Evolutionary conservation across 208 protist species (phyloP).

Genomic region (Leishmania arabica): DNA sequence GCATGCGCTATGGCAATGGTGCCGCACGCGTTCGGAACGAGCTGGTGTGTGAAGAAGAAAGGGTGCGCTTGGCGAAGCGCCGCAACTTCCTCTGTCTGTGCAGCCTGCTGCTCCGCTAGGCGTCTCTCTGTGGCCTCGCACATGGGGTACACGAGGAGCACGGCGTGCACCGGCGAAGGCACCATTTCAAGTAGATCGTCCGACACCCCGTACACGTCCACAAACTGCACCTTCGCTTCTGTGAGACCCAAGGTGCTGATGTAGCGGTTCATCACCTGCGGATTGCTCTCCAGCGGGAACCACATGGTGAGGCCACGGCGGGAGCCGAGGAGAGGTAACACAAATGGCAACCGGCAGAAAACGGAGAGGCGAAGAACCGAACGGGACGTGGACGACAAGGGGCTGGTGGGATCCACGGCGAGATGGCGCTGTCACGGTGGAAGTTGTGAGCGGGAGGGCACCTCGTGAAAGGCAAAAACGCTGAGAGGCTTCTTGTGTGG

Average conservation of each 20-base stretch:
- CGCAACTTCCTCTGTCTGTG: slow-evolving; percentile 42
- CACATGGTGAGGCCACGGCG: slow-evolving; percentile 32
- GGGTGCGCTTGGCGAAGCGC: slow-evolving; percentile 43
- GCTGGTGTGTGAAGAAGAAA: slow-evolving; percentile 94
- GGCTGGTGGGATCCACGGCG: background rate
- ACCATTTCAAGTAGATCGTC: slow-evolving; percentile 92
- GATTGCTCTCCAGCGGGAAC: slow-evolving; percentile 95
- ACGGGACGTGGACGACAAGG: background rate
- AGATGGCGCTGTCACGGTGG: background rate
- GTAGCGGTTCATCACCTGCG: slow-evolving; percentile 92
- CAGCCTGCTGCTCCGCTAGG: slow-evolving; percentile 13
- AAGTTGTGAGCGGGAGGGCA: background rate
- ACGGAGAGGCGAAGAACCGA: background rate
- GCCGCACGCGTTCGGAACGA: slow-evolving; percentile 94
- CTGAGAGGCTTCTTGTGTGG: background rate
- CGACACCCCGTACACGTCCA: slow-evolving; percentile 93
- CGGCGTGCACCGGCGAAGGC: slow-evolving; percentile 84
- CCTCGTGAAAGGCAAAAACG: background rate
- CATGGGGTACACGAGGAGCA: slow-evolving; percentile 94
- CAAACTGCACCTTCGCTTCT: slow-evolving; percentile 65
- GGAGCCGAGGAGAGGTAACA: background rate
- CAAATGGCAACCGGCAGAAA: background rate
- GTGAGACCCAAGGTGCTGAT: slow-evolving; percentile 55
- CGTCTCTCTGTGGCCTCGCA: slow-evolving; percentile 41
- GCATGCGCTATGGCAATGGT: slow-evolving; percentile 95